phyloP scores from a whole-genome alignment of 331 rosid species.

The Acacia pycnantha region DNA sequence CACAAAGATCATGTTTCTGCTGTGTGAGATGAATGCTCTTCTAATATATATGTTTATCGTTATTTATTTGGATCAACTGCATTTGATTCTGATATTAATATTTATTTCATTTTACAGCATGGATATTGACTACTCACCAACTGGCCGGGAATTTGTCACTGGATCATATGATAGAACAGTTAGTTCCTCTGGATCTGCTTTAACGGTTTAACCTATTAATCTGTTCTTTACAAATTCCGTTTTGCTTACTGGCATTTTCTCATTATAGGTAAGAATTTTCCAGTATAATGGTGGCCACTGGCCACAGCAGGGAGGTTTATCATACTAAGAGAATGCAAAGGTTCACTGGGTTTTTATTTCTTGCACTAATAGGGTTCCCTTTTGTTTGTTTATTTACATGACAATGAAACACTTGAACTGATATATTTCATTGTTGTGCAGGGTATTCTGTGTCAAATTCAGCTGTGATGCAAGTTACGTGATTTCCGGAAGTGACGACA shows the following conservation, averaged over 20 bases:
- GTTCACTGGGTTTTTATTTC: conserved; percentile 33
- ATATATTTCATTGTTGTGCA: conserved; percentile 27
- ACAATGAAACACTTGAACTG: background rate
- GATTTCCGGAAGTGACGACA: conserved; percentile 95
- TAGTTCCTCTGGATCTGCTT: conserved; percentile 42
- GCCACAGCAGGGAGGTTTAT: conserved; percentile 93
- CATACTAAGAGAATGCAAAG: conserved; percentile 98
- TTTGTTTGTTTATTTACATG: conserved; percentile 4
- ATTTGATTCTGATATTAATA: conserved; percentile 1
- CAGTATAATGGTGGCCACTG: conserved; percentile 86
- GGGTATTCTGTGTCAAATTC: conserved; percentile 94
- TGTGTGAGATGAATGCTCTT: conserved; percentile 57
- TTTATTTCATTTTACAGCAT: conserved; percentile 47
- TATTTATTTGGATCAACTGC: background rate
- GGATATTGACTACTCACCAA: conserved; percentile 96
- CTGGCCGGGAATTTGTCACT: conserved; percentile 97
- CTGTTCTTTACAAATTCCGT: conserved; percentile 2
- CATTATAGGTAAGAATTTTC: conserved; percentile 76
- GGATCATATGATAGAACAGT: conserved; percentile 98
- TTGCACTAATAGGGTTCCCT: background rate
- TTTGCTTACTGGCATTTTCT: background rate
- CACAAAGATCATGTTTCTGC: conserved; percentile 95
- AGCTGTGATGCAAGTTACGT: conserved; percentile 93
- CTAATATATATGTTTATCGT: background rate
- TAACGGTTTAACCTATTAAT: background rate